Base-by-base conservation (phyloP, 768 basidiomycete species). In the Naematelia aurantialba region DNA sequence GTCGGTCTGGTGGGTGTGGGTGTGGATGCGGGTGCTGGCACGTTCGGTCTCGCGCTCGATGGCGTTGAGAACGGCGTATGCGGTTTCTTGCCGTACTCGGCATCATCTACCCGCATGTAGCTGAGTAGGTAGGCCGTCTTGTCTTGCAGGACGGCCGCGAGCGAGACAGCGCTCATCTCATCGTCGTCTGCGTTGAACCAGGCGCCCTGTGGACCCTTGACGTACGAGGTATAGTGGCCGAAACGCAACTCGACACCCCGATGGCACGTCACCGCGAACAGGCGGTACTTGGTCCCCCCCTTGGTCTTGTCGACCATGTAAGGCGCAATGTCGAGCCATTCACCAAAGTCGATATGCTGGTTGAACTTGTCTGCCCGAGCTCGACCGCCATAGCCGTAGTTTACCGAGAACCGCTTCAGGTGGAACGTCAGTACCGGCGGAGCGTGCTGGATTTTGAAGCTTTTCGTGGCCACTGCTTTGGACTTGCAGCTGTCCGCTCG, bases 131-230 rank as follows among this genome's bases (percentile, higher is more conserved):
- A 99, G 59, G 96, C 96, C 70, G 83, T 89, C 78, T 85, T 87
- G 79, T 85, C 83, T 57, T 79, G 77, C 26, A 85, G 78, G 1
- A 89, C 86, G 3, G 82, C 65, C 14, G 75, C 62, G 17, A 65
- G 72, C 13, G 76, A 70, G 2, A 2, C 78, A 69, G 10, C 45
- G 8, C 81, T 78, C 22, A 92, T 87, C 47, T 80, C 80, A 26
- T 92, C 90, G 73, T 99, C 96, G 78, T 99, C 94, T 86, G 93
- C 93, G 79, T 91, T 86, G 78, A 83, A 85, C 93, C 93, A 99
- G 31, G 79, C 79, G 11, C 85, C 86, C 30, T 83, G 79, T 31
- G 81, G 81, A 42, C 84, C 81, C 74, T 86, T 89, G 69, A 96
- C 85, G 68, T 84, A 86, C 17, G 93, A 87, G 64, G 85, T 91